These are phyloP conservation scores for Halenospora varia DNA, from an alignment of 495 filamentous ascomycete species.

Conservation along the genomic window DNA sequence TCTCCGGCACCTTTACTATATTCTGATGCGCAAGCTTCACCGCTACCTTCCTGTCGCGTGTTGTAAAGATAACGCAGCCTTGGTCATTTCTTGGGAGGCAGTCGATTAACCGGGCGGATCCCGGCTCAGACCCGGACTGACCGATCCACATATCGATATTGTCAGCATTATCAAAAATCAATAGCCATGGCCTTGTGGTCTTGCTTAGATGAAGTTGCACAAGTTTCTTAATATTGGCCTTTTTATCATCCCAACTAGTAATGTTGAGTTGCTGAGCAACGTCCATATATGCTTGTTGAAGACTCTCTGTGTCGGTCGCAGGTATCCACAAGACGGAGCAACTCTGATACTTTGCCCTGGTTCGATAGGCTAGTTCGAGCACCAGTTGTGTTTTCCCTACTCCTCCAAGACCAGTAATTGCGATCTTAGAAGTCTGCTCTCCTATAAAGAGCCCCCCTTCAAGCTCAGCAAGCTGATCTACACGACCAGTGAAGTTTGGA, in stretches of 20 bases:
- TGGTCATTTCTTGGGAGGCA: constrained; percentile 7
- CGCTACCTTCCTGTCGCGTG: constrained; percentile 4
- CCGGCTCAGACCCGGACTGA: no score
- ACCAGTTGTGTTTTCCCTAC: constrained; percentile 12
- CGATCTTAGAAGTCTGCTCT: constrained; percentile 2
- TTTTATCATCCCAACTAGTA: neutral
- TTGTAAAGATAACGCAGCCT: constrained; percentile 12
- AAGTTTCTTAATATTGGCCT: constrained; percentile 2
- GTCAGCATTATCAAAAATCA: constrained; percentile 16
- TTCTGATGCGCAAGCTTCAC: constrained; percentile 3
- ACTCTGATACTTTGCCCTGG: constrained; percentile 4
- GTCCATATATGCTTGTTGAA: constrained; percentile 13
- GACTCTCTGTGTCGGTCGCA: constrained; percentile 7
- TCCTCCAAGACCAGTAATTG: constrained; percentile 15
- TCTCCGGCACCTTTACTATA: constrained; percentile 28
- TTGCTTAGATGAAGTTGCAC: constrained; percentile 6
- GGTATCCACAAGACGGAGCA: constrained; percentile 16
- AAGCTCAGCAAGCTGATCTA: constrained; percentile 2
- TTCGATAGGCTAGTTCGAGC: constrained; percentile 13
- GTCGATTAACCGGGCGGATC: neutral
- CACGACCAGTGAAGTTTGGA: constrained; percentile 11
- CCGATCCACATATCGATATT: constrained; percentile 13
- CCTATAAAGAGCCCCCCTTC: constrained; percentile 2
- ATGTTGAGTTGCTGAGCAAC: constrained; percentile 2
- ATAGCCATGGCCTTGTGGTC: constrained; percentile 8